Percentiles rank a stretch among this genome's conserved stretches.
Conservation (phyloP, 495 filamentous ascomycete genomes). For the Xylaria telfairii region DNA sequence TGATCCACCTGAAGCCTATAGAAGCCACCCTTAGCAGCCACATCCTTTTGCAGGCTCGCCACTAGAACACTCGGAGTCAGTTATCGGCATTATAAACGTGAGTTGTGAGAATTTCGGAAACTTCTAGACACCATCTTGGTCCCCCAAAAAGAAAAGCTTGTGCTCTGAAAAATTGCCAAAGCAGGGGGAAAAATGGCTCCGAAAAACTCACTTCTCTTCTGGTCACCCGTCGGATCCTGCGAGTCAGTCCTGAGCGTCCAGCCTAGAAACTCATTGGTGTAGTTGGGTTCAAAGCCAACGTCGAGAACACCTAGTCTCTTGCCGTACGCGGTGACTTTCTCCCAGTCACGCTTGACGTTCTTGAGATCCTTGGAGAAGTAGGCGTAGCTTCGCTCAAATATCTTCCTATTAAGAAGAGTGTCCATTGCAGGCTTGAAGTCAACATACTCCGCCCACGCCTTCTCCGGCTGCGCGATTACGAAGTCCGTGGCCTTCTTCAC, state of each 20-base stretch:
- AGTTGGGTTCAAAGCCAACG: constrained; percentile 65
- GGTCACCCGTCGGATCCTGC: constrained; percentile 65
- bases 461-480: constrained; percentile 63
- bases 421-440: constrained; percentile 73
- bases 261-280: constrained; percentile 67
- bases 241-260: constrained; percentile 68
- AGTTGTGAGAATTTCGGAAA: too few species aligned
- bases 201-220: too few species aligned
- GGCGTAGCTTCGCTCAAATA: constrained; percentile 72
- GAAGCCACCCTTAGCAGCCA: constrained; percentile 59
- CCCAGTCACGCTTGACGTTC: constrained; percentile 72
- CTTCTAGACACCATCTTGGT: too few species aligned
- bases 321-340: constrained; percentile 72
- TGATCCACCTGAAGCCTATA: constrained; percentile 38
- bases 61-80: too few species aligned
- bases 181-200: too few species aligned
- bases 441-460: constrained; percentile 67
- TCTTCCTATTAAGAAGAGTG: constrained; percentile 69
- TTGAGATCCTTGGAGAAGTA: constrained; percentile 75
- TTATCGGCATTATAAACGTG: too few species aligned
- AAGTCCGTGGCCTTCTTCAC: constrained; percentile 71
- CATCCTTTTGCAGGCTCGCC: constrained; percentile 63
- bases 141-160: too few species aligned
- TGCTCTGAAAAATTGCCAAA: too few species aligned
- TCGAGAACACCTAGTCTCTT: constrained; percentile 68